Evolutionary conservation across 2,329 filamentous ascomycete species (phyloP), one percentile per base, ranked within the genome.

Genomic region (Hymenoscyphus fraxineus): DNA sequence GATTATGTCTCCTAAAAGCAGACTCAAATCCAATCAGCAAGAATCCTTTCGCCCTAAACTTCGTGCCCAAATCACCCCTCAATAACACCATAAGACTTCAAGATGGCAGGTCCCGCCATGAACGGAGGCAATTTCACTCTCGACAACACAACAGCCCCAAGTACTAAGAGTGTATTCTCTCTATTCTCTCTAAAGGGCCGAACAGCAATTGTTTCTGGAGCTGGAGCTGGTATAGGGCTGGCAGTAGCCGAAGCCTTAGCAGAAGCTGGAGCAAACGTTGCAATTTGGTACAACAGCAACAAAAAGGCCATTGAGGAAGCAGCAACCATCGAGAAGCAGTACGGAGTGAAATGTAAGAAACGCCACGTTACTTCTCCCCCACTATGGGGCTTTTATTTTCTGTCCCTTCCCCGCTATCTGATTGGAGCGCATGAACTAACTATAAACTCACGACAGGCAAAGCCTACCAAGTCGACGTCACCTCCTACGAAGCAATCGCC

Each of bases 341-440:
- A 87, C 70, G 85, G 85, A 2, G 88, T 93, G 55, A 86, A 88
- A 75, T 87, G 87, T 88, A 75, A 74, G 83, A 78, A 12, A 12
- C 1, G 9, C 58, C 55, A 57, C 38, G 59, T 51, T 35, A 47
- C 38, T n/a, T 27, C 12, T 35, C 40, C 41, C 59, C 40, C 44
- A 19, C 40, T 51, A 9, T 35, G 10, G 13, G 41, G n/a, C 6
- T 27, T 1, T n/a, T 19, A n/a, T 3, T 35, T 35, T 10, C 9
- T 10, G 47, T 3, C 47, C 19, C 19, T 7, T 54, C 9, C 13
- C 35, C 39, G 27, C n/a, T 41, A 40, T 62, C 10, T 62, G 47
- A 62, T 62, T 62, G 60, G 60, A 22, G 60, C 60, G 60, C 60
- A 62, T 62, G 44, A 16, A 35, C 44, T 51, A 12, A 51, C 19